phyloP scores from a whole-genome alignment of 2,329 filamentous ascomycete genomes.

The Ceratocystis ficicola region DNA sequence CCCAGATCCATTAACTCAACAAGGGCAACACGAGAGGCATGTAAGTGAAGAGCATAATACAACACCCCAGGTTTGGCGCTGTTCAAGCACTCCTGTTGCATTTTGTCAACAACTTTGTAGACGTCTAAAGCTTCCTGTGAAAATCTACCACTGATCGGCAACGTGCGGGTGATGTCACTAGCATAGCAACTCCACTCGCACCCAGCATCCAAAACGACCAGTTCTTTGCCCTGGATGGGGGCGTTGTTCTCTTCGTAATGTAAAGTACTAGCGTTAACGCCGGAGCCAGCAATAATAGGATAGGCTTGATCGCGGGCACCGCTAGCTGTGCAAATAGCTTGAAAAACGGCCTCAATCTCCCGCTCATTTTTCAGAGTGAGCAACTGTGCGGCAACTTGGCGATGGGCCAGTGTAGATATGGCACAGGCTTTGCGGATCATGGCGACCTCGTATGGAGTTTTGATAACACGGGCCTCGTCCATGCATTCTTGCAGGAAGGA shows the following conservation, averaged over 20 bases:
- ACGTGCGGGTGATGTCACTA: slow-evolving; percentile 77
- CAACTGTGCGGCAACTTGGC: slow-evolving; percentile 54
- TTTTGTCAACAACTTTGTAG: slow-evolving; percentile 64
- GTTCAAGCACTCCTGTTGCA: slow-evolving; percentile 66
- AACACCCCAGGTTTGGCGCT: slow-evolving; percentile 55
- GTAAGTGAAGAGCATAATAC: slow-evolving; percentile 60
- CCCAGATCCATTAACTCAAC: slow-evolving; percentile 59
- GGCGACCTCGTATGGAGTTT: slow-evolving; percentile 73
- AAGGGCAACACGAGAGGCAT: slow-evolving; percentile 61
- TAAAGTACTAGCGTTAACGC: slow-evolving; percentile 68
- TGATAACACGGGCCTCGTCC: slow-evolving; percentile 67
- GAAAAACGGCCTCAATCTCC: slow-evolving; percentile 69
- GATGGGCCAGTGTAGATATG: slow-evolving; percentile 67
- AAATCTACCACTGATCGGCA: slow-evolving; percentile 62
- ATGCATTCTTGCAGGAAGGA: slow-evolving; percentile 55
- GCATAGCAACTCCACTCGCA: slow-evolving; percentile 79
- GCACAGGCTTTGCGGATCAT: slow-evolving; percentile 70
- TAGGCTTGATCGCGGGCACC: slow-evolving; percentile 74
- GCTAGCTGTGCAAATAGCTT: slow-evolving; percentile 56
- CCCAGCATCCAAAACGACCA: slow-evolving; percentile 77
- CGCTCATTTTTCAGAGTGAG: slow-evolving; percentile 59
- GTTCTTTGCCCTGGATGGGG: slow-evolving; percentile 53
- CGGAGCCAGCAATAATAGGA: slow-evolving; percentile 74
- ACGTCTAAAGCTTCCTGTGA: slow-evolving; percentile 57
- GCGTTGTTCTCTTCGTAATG: slow-evolving; percentile 79